Evolutionary conservation across 345 rosid genomes (phyloP), one percentile per base, ranked within the genome.

Genomic region (Brassica napus): DNA sequence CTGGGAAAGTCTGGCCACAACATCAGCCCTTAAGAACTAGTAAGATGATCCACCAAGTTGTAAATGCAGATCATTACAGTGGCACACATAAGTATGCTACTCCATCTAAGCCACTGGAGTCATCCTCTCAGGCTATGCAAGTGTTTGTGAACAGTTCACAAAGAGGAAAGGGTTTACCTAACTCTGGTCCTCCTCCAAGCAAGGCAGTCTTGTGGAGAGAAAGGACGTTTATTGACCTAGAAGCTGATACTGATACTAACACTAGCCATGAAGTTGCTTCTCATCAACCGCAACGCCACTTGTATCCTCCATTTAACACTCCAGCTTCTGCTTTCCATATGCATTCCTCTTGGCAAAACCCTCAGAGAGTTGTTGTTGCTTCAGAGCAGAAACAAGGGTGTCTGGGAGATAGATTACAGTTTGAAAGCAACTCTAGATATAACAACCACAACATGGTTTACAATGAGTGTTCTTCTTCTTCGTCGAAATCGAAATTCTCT

Each of bases 121-220:
- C 69, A 1, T 60, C 63, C 8, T 65, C 69, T 59, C 83, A 81
- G 58, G 70, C 64, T 65, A 81, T 59, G 73, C 80, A 76, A 71
- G 73, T 65, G 58, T 24, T 34, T 18, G 65, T 81, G 70, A 86
- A 83, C 71, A 86, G 77, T 85, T 84, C 84, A 74, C 89, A 77
- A 63, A 87, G 87, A 47, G 76, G 79, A 62, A 82, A 86, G 47
- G 58, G 79, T 58, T 71, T 83, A 62, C 85, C 83, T 76, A 75
- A 52, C 67, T 68, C 89, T 73, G 85, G 85, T 82, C 89, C 86
- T 82, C 87, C 86, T 80, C 87, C 85, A 82, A 84, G 74, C 74
- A 90, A 84, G 87, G 71, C 76, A 68, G 87, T 74, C 74, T 65
- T 77, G 23, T 83, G 87, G 86, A 87, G 88, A 85, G 90, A 89